Percentiles rank a stretch among this genome's conserved stretches.
phyloP scores from a whole-genome alignment of 2,329 filamentous ascomycete genomes.

The Chalaropsis ovoidea region DNA sequence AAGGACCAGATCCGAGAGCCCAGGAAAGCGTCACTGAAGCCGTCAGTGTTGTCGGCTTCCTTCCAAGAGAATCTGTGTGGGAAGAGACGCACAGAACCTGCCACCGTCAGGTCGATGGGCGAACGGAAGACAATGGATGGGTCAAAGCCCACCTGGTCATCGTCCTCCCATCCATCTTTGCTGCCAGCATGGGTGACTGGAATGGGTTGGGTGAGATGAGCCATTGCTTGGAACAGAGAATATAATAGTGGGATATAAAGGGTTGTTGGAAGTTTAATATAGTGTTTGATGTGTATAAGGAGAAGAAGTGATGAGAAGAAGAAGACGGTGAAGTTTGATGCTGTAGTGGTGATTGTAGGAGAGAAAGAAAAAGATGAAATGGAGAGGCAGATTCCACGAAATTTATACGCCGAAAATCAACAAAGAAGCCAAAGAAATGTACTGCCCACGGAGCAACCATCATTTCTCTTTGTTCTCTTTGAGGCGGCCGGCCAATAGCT shows the following conservation, averaged over 20 bases:
- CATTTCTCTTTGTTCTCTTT: not conserved
- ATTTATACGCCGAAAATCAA: not conserved
- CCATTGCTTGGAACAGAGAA: not conserved
- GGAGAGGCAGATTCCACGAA: not conserved
- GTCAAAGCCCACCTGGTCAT: slow-evolving; percentile 16
- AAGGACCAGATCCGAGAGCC: slow-evolving; percentile 19
- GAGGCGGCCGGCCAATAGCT: no score
- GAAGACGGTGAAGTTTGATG: no score
- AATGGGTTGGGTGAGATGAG: slow-evolving; percentile 14
- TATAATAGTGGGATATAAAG: not conserved
- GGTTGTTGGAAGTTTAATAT: not conserved
- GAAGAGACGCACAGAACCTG: not conserved
- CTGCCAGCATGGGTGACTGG: slow-evolving; percentile 7
- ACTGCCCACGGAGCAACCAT: not conserved
- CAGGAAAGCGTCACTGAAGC: slow-evolving; percentile 7
- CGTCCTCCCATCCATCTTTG: slow-evolving; percentile 15
- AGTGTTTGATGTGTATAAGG: not conserved
- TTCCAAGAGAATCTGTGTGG: slow-evolving; percentile 13
- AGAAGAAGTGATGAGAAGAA: no score
- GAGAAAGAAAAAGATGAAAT: not conserved
- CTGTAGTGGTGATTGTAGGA: not conserved
- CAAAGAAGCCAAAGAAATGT: not conserved
- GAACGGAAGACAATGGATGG: slow-evolving; percentile 14
- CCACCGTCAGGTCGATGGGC: slow-evolving; percentile 14
- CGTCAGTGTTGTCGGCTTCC: not conserved